Evolutionary conservation across 140 eudicot genomes (phyloP).

Genomic region (Flaveria floridana): DNA sequence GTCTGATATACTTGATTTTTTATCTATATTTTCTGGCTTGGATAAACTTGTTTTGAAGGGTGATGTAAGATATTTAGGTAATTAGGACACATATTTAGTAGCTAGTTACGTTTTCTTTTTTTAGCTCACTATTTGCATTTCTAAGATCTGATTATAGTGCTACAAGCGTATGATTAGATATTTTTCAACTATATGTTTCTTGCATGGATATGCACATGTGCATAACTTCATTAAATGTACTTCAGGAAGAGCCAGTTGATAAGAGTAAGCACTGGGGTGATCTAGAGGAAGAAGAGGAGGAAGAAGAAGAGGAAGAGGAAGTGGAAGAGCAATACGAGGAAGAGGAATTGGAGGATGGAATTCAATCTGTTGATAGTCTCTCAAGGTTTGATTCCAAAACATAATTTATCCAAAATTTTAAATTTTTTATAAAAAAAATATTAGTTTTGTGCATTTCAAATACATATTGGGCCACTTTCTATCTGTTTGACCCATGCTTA

Average conservation of each 20-base stretch:
- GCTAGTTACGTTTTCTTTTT: neutral
- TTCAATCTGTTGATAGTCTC: slow-evolving; percentile 88
- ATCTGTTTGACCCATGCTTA: neutral
- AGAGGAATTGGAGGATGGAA: slow-evolving; percentile 86
- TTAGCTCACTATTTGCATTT: neutral
- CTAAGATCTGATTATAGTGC: neutral
- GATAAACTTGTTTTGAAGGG: neutral
- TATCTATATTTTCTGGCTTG: neutral
- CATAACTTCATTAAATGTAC: slow-evolving; percentile 1
- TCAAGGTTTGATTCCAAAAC: slow-evolving; percentile 55
- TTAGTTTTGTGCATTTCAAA: neutral
- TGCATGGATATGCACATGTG: neutral
- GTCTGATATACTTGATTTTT: neutral
- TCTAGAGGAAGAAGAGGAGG: slow-evolving; percentile 93
- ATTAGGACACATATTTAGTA: neutral
- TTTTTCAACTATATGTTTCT: neutral
- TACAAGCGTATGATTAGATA: neutral
- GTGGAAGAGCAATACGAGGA: slow-evolving; percentile 71
- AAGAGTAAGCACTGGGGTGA: slow-evolving; percentile 99
- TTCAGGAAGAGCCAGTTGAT: slow-evolving; percentile 94
- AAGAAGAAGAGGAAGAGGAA: slow-evolving; percentile 95
- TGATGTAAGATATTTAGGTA: neutral
- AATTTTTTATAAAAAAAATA: neutral
- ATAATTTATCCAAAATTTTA: neutral
- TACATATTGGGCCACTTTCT: neutral